These are phyloP conservation scores for Remersonia thermophila DNA, from an alignment of 2,329 filamentous ascomycete genomes.

Conservation along the genomic window DNA sequence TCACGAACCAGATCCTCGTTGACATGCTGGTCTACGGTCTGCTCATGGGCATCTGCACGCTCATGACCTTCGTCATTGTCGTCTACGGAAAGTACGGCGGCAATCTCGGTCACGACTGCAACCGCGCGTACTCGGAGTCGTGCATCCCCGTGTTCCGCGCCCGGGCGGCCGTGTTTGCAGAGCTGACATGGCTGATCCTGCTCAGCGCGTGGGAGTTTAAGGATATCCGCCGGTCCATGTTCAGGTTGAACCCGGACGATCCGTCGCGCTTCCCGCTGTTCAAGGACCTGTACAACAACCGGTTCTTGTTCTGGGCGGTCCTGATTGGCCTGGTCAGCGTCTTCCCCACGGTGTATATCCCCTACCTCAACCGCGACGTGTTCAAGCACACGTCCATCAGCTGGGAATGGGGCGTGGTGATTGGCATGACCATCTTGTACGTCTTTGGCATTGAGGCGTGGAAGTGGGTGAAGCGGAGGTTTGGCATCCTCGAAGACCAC, in stretches of 20 bases:
- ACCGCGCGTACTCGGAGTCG: constrained; percentile 40
- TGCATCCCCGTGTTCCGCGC: constrained; percentile 56
- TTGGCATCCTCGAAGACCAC: constrained; percentile 39
- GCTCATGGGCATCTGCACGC: constrained; percentile 61
- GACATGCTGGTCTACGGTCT: constrained; percentile 72
- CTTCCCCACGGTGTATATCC: constrained; percentile 61
- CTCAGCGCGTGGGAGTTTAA: constrained; percentile 71
- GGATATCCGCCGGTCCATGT: constrained; percentile 58
- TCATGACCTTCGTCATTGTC: constrained; percentile 53
- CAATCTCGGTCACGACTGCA: constrained; percentile 49
- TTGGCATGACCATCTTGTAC: constrained; percentile 52
- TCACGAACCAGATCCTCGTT: constrained; percentile 63
- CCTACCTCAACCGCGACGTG: constrained; percentile 54
- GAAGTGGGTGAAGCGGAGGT: constrained; percentile 55
- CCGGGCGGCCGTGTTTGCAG: constrained; percentile 60
- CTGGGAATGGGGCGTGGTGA: constrained; percentile 64
- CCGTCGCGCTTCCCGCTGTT: constrained; percentile 40
- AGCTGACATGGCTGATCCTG: constrained; percentile 61
- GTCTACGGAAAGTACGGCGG: constrained; percentile 44
- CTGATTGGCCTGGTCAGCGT: constrained; percentile 47
- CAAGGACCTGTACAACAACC: constrained; percentile 55
- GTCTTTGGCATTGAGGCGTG: constrained; percentile 57
- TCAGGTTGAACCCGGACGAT: constrained; percentile 48
- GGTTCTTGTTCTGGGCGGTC: constrained; percentile 58
- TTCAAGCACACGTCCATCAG: constrained; percentile 61